Evolutionary conservation across 768 basidiomycete species (phyloP).

Genomic region (Saitozyma podzolica): DNA sequence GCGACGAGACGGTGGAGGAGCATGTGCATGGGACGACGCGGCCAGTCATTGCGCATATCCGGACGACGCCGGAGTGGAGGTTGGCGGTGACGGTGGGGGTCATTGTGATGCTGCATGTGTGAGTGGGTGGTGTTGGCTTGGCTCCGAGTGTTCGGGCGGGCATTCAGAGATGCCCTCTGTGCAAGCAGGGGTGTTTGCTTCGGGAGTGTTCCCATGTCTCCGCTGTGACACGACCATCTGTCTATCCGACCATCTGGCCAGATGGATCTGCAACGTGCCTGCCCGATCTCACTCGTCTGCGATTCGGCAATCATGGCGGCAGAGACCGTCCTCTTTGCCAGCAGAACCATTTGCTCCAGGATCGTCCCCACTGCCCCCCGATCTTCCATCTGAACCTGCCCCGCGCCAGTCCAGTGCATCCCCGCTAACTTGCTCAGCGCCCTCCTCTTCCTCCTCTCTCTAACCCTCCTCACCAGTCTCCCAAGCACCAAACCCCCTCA

Average conservation of each 20-base stretch:
- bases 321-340: no score
- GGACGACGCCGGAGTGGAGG: conserved; percentile 70
- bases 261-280: no score
- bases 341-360: no score
- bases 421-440: conserved; percentile 1
- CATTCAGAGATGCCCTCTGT: no score
- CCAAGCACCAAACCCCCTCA: conserved; percentile 34
- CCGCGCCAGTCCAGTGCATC: background rate
- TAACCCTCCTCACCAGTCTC: conserved; percentile 64
- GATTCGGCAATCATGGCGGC: no score
- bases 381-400: background rate
- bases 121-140: conserved; percentile 8
- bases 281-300: background rate
- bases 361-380: no score
- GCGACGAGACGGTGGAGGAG: conserved; percentile 6
- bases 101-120: conserved; percentile 74
- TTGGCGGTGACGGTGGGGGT: conserved; percentile 74
- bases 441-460: conserved; percentile 57
- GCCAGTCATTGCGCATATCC: conserved; percentile 35
- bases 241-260: no score
- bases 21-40: conserved; percentile 8
- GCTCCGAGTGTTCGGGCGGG: no score
- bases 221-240: no score
- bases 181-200: no score
- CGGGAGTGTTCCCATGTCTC: no score